These are phyloP conservation scores for Sporothrix curviconia DNA, from an alignment of 2,329 filamentous ascomycete genomes.

Conservation along the genomic window DNA sequence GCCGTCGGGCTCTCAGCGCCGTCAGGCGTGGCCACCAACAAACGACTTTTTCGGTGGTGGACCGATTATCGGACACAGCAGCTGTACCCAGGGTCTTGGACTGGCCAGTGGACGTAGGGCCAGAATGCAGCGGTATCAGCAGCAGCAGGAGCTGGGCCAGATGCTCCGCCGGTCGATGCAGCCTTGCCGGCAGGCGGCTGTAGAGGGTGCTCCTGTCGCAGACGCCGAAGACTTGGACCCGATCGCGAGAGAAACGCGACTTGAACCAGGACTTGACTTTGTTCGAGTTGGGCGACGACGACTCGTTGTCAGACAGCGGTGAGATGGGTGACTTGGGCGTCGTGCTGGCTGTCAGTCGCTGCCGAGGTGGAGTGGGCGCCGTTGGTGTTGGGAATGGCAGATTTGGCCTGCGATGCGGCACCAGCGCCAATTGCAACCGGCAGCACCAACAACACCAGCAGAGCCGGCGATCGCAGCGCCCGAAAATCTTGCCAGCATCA, in stretches of 20 bases:
- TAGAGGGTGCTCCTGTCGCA: neutral
- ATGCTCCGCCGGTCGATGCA: neutral
- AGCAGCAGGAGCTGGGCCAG: too few relatives aligned
- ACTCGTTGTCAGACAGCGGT: slow-evolving; percentile 16
- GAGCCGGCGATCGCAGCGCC: neutral
- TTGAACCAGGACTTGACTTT: slow-evolving; percentile 40
- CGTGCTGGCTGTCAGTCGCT: neutral
- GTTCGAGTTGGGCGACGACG: slow-evolving; percentile 21
- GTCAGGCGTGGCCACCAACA: slow-evolving; percentile 37
- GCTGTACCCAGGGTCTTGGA: neutral
- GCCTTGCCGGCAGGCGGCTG: neutral
- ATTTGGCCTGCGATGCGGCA: neutral
- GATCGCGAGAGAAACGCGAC: slow-evolving; percentile 32
- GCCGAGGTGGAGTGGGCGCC: neutral
- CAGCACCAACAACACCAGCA: neutral
- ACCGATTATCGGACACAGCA: neutral
- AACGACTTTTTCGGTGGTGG: slow-evolving; percentile 25
- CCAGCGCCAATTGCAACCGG: slow-evolving; percentile 7
- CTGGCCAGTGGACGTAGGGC: neutral
- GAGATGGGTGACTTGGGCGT: slow-evolving; percentile 12
- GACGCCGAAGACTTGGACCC: slow-evolving; percentile 25
- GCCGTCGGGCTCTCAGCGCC: slow-evolving; percentile 17
- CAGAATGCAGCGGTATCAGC: neutral
- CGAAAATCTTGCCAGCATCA: neutral
- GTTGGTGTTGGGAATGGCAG: neutral